A percentile compares a stretch with the other conserved stretches of the same genome.
phyloP scores from a whole-genome alignment of 202 grass and related monocot species.

The Setaria viridis region DNA sequence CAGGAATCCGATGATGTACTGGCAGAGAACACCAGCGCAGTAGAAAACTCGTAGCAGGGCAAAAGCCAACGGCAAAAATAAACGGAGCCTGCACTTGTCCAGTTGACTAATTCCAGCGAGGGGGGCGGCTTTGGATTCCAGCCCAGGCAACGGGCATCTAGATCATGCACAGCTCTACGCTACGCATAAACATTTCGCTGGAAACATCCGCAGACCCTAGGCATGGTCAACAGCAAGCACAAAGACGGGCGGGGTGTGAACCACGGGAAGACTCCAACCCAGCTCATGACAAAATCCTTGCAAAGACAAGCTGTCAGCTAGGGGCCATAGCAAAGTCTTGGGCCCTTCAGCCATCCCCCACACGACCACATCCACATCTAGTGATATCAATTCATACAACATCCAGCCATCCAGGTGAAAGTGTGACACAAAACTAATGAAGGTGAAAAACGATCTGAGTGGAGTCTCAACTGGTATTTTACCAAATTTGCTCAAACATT shows the following conservation, averaged over 20 bases:
- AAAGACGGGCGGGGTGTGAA: constrained; percentile 20
- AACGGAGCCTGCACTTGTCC: constrained; percentile 13
- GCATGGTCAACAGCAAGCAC: constrained; percentile 48
- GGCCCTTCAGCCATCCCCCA: constrained; percentile 13
- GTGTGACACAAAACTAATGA: background rate
- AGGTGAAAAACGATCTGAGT: constrained; percentile 9
- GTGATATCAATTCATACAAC: constrained; percentile 20
- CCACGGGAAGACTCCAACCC: constrained; percentile 11
- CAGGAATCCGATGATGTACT: constrained; percentile 56
- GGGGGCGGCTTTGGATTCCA: constrained; percentile 58
- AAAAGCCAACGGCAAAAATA: constrained; percentile 32
- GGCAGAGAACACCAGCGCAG: background rate
- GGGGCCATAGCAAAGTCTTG: background rate
- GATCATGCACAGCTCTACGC: constrained; percentile 25
- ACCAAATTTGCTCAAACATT: constrained; percentile 31
- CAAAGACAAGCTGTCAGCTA: constrained; percentile 42
- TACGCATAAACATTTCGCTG: constrained; percentile 37
- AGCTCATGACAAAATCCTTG: constrained; percentile 39
- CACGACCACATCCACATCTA: background rate
- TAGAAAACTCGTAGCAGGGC: background rate
- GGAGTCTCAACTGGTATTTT: background rate
- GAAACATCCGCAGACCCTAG: constrained; percentile 40
- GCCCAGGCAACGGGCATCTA: constrained; percentile 33
- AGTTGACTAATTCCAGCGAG: constrained; percentile 49
- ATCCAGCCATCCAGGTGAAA: constrained; percentile 1